Percentiles rank a stretch among this genome's conserved stretches.
phyloP scores from a whole-genome alignment of 1,139 yeast genomes.

The Lodderomyces oxycetoniae region DNA sequence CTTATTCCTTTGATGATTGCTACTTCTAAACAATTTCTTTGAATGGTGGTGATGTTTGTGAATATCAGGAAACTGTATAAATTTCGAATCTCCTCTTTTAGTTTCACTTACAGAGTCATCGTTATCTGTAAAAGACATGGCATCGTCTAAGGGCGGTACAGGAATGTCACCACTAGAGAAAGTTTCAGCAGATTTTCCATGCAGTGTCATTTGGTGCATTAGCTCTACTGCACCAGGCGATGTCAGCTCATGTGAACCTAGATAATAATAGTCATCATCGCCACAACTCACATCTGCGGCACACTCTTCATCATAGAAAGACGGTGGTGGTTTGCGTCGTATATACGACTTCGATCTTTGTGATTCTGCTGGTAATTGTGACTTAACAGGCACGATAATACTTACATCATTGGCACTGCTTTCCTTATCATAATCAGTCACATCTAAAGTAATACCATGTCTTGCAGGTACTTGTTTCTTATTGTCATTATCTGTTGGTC shows the following conservation, averaged over 20 bases:
- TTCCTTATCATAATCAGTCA: conserved; percentile 12
- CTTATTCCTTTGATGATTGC: conserved; percentile 1
- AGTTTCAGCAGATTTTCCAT: conserved; percentile 11
- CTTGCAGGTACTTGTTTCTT: background rate
- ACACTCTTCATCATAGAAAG: conserved; percentile 4
- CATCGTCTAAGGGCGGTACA: conserved; percentile 12
- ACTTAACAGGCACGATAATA: conserved; percentile 3
- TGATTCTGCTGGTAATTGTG: no score
- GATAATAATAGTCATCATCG: conserved; percentile 1
- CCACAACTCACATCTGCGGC: background rate
- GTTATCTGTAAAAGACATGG: conserved; percentile 9
- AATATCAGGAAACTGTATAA: conserved; percentile 29
- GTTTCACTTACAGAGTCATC: conserved; percentile 3
- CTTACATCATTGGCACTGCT: background rate
- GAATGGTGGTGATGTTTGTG: conserved; percentile 10
- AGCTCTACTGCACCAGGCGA: conserved; percentile 3
- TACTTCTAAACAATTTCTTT: conserved; percentile 9
- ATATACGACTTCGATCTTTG: conserved; percentile 9
- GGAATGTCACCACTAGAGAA: conserved; percentile 17
- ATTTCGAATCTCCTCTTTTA: conserved; percentile 10
- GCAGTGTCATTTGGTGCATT: conserved; percentile 6
- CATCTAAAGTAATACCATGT: conserved; percentile 12
- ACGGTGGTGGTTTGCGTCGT: conserved; percentile 29
- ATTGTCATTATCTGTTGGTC: background rate
- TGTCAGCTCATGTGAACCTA: conserved; percentile 1